phyloP scores from a whole-genome alignment of 129 eudicot genomes.

The Helianthus annuus region HanXRQr2.0-SUNRISE NC_035447.2:1772905-1773404 shows the following conservation, averaged over 20 bases:
- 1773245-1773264: conserved; percentile 65
- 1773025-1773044: conserved; percentile 83
- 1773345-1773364: conserved; percentile 73
- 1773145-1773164: conserved; percentile 85
- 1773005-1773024: conserved; percentile 92
- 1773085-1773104: conserved; percentile 87
- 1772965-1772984: conserved; percentile 74
- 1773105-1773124: conserved; percentile 83
- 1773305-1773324: conserved; percentile 72
- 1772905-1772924: background rate
- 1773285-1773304: conserved; percentile 64
- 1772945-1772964: conserved; percentile 82
- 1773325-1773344: conserved; percentile 69
- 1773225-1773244: conserved; percentile 98
- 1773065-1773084: conserved; percentile 85
- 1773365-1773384: conserved; percentile 50
- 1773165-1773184: conserved; percentile 70
- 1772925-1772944: conserved; percentile 52
- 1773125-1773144: conserved; percentile 89
- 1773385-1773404: conserved; percentile 66
- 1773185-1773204: conserved; percentile 84
- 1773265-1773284: conserved; percentile 71
- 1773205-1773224: conserved; percentile 87
- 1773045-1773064: conserved; percentile 72
- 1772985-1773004: conserved; percentile 95